Evolutionary conservation across 1,284 basidiomycete species (phyloP).

Genomic region (Volvariella surrecta): DNA sequence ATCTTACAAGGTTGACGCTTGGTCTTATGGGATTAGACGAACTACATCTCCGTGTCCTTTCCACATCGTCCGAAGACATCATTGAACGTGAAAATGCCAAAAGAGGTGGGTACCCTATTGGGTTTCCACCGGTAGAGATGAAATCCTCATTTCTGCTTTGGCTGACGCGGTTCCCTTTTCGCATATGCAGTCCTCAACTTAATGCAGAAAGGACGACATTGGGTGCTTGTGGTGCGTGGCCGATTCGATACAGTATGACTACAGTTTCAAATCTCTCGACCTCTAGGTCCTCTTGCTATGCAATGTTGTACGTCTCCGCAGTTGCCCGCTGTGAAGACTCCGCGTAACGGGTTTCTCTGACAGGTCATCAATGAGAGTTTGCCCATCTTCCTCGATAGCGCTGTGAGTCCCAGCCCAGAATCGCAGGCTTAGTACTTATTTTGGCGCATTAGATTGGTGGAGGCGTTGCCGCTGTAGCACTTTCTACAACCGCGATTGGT

Average conservation of each 20-base stretch:
- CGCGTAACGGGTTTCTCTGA: slow-evolving; percentile 12
- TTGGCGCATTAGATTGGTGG: slow-evolving; percentile 34
- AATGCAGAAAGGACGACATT: slow-evolving; percentile 79
- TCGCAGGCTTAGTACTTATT: neutral
- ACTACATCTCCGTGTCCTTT: slow-evolving; percentile 82
- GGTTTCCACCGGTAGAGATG: neutral
- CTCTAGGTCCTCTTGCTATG: slow-evolving; percentile 64
- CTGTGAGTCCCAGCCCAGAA: slow-evolving; percentile 37
- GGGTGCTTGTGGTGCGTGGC: slow-evolving; percentile 88
- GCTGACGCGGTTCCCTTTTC: neutral
- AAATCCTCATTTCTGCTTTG: too few relatives aligned
- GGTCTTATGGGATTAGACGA: slow-evolving; percentile 95
- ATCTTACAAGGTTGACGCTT: slow-evolving; percentile 60
- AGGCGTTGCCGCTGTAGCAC: slow-evolving; percentile 75
- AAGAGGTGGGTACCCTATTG: slow-evolving; percentile 40
- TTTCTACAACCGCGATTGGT: slow-evolving; percentile 82
- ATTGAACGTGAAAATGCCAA: slow-evolving; percentile 63
- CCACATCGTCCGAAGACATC: slow-evolving; percentile 69
- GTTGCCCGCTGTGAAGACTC: neutral
- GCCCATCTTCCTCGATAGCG: slow-evolving; percentile 89
- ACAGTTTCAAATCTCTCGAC: neutral
- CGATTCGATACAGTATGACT: too few relatives aligned
- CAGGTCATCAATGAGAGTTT: slow-evolving; percentile 89
- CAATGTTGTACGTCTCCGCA: slow-evolving; percentile 62
- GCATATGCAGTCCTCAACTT: slow-evolving; percentile 55